Evolutionary conservation across 768 basidiomycete species (phyloP).

Genomic region (Auricularia sp.): DNA sequence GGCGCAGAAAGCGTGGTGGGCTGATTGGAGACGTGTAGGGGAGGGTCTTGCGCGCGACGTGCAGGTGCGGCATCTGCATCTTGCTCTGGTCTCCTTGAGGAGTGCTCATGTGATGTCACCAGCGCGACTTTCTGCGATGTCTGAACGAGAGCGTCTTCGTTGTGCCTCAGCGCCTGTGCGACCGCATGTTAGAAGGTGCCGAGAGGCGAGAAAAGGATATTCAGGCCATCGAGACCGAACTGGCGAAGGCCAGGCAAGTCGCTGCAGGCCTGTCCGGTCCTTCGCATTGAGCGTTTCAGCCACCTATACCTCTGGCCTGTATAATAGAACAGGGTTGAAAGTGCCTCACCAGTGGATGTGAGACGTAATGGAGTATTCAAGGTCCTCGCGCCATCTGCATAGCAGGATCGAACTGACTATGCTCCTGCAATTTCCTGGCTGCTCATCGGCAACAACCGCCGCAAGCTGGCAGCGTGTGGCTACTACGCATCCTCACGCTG

Average conservation of each 20-base stretch:
- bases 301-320: no score
- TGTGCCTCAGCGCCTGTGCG: background rate
- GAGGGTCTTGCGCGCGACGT: constrained; percentile 57
- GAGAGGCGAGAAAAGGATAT: background rate
- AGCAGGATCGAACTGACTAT: no score
- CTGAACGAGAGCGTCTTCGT: background rate
- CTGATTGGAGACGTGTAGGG: constrained; percentile 52
- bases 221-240: background rate
- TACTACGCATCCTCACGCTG: no score
- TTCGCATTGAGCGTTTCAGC: background rate
- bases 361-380: no score
- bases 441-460: no score
- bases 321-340: no score
- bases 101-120: background rate
- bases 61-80: constrained; percentile 27
- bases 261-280: background rate
- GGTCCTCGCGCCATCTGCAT: no score
- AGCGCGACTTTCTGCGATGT: background rate
- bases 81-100: background rate
- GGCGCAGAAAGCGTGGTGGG: constrained; percentile 56
- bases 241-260: background rate
- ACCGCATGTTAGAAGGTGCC: background rate
- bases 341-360: no score
- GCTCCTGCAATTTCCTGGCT: no score
- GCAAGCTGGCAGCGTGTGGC: no score